Base-by-base conservation (phyloP, 345 rosid species). In the Citrus australasica region DNA sequence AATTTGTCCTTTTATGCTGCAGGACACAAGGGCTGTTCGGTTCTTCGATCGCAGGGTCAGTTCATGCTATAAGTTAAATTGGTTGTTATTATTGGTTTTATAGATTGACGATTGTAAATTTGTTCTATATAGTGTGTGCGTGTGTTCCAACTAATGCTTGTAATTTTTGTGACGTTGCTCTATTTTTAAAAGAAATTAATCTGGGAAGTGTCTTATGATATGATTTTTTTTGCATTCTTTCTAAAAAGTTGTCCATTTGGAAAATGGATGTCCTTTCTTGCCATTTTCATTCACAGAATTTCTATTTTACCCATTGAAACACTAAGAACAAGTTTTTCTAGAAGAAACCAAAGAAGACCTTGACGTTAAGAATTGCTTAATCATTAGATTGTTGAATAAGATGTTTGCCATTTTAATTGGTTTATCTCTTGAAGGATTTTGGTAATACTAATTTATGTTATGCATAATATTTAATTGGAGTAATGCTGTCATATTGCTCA, bases 11-110 rank as follows among this genome's bases (percentile, higher is more conserved):
- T 72, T 78, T 62, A 16, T 82, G 51, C 69, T 84, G 87, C 96
- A 96, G 98, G 94, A 94, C 74, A 42, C 89, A 3, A 89, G 97
- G 86, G 93, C 97, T 70, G 88, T 96, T 82, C 91, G 98, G 56
- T 69, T 96, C 80, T 96, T 94, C 67, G 98, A 96, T 81, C 97
- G 98, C 66, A 88, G 95, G 95, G 99, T 96, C 56, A 83, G 95
- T 88, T 82, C 79, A 7, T 69, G 24, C 61, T 69, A 64, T 53
- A 58, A 13, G 65, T 62, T 48, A 14, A 28, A 56, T 13, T 28
- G 25, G 21, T 66, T 32, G 28, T 71, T 78, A 19, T 7, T 11
- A 24, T n/a, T 30, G 28, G 17, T 64, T 4, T 73, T 80, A 10
- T 71, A 56, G 3, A 13, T 69, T 25, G 11, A n/a, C 21, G 2